These are phyloP conservation scores for Heracleum sosnowskyi DNA, from an alignment of 129 eudicot species.

Conservation along the genomic window DNA sequence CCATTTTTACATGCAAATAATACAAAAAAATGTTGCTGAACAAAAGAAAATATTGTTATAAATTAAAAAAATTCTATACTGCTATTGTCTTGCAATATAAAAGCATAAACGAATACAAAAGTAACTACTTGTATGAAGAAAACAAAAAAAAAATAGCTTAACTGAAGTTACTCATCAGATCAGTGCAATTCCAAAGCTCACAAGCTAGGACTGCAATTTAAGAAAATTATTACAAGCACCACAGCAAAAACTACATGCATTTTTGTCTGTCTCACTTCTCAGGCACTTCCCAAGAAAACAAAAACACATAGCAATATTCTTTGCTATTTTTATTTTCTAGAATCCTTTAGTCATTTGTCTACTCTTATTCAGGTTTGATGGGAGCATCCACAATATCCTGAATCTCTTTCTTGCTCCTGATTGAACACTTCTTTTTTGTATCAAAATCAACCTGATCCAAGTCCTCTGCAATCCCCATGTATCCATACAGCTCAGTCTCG, in stretches of 20 bases:
- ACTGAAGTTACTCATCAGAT: neutral
- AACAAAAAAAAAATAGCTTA: no score
- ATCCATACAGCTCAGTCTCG: slow-evolving; percentile 46
- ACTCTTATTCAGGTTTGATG: slow-evolving; percentile 30
- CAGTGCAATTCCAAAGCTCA: neutral
- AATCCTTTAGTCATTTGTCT: neutral
- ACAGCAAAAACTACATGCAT: neutral
- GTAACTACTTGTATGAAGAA: no score
- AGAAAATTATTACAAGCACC: neutral
- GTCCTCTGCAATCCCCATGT: slow-evolving; percentile 68
- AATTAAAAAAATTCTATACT: no score
- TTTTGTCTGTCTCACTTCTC: neutral
- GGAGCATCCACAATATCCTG: slow-evolving; percentile 54
- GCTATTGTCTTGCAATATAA: no score
- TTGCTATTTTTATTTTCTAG: neutral
- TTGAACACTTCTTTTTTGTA: slow-evolving; percentile 39
- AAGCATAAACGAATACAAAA: no score
- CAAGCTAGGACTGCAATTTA: neutral
- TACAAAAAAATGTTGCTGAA: no score
- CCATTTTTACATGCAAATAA: no score
- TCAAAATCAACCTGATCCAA: slow-evolving; percentile 56
- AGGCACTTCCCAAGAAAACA: neutral
- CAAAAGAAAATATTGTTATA: no score
- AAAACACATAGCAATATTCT: neutral
- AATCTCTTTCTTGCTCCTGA: slow-evolving; percentile 69